phyloP scores from a whole-genome alignment of 2,329 filamentous ascomycete genomes.

The Pseudogymnoascus sp. region DNA sequence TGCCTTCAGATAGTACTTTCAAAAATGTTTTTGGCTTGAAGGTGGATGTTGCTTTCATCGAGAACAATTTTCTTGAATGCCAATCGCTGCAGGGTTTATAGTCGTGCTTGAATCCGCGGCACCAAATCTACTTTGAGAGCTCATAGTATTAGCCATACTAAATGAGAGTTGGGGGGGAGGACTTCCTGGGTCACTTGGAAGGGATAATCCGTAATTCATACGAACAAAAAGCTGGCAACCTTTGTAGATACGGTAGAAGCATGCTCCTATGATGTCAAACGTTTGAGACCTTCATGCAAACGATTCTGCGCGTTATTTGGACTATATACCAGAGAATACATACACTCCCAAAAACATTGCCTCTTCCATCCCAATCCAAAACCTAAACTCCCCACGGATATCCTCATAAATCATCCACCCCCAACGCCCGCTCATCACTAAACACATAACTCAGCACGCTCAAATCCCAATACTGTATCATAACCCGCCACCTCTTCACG shows the following conservation, averaged over 20 bases:
- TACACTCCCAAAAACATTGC: background rate
- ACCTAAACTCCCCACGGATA: background rate
- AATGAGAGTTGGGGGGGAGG: background rate
- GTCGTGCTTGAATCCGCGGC: background rate
- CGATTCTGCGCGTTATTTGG: background rate
- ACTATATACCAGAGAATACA: background rate
- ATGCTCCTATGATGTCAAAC: too few species aligned
- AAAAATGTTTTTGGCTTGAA: constrained; percentile 27
- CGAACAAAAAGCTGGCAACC: background rate
- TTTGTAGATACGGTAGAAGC: background rate
- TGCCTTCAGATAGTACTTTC: constrained; percentile 26
- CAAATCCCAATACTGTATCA: constrained; percentile 65
- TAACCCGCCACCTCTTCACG: constrained; percentile 52
- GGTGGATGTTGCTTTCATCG: constrained; percentile 32
- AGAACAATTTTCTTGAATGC: constrained; percentile 30
- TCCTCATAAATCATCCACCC: background rate
- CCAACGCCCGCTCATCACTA: constrained; percentile 18
- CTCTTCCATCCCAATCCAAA: background rate
- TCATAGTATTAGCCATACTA: background rate
- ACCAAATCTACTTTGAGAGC: background rate
- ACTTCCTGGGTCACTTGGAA: background rate
- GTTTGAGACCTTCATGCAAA: background rate
- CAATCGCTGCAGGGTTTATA: constrained; percentile 16
- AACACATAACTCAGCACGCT: constrained; percentile 64
- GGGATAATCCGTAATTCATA: background rate